Evolutionary conservation across 345 rosid genomes (phyloP).

Genomic region (Excoecaria agallocha): DNA sequence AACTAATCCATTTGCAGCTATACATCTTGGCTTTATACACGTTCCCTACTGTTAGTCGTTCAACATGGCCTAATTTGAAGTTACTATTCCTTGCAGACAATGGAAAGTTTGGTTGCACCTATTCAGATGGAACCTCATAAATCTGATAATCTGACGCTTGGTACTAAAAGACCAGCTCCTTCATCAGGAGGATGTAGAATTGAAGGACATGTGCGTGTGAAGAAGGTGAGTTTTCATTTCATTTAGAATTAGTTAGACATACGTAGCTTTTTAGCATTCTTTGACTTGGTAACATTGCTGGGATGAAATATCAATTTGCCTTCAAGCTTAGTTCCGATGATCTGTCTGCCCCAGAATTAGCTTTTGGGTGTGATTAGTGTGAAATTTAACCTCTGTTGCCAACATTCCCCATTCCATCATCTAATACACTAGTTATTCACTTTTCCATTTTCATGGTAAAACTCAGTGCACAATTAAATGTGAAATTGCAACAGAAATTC

Average conservation of each 20-base stretch:
- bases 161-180: constrained; percentile 75
- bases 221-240: constrained; percentile 55
- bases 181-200: constrained; percentile 89
- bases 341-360: too few relatives aligned
- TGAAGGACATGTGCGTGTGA: constrained; percentile 94
- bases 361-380: too few relatives aligned
- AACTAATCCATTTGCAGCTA: background rate
- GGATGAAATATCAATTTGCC: too few relatives aligned
- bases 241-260: constrained; percentile 2
- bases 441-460: too few relatives aligned
- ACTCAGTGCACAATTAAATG: too few relatives aligned
- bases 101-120: constrained; percentile 67
- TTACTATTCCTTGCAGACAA: constrained; percentile 48
- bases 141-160: constrained; percentile 35
- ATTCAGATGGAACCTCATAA: constrained; percentile 60
- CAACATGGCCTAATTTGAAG: constrained; percentile 9
- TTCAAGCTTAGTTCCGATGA: too few relatives aligned
- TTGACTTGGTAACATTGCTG: background rate
- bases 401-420: too few relatives aligned
- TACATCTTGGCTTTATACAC: constrained; percentile 1
- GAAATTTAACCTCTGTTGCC: too few relatives aligned
- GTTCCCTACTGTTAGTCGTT: background rate
- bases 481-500: too few relatives aligned
- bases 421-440: too few relatives aligned
- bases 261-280: background rate